Evolutionary conservation across 2,329 filamentous ascomycete genomes (phyloP).

Genomic region (Penicillium sp.): DNA sequence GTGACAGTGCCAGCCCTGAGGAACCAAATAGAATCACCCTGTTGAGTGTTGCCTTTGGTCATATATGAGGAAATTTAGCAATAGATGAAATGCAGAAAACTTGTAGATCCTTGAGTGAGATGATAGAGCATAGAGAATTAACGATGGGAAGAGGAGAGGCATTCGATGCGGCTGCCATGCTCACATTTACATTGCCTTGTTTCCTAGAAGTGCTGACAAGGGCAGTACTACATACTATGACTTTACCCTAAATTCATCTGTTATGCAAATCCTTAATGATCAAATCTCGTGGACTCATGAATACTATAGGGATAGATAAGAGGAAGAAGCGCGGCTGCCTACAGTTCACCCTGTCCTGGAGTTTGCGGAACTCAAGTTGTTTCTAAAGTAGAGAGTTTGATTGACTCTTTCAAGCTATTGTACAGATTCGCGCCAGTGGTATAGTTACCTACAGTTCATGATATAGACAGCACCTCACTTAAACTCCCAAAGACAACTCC

Average conservation of each 20-base stretch:
- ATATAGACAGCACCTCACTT: background rate
- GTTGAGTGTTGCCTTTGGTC: background rate
- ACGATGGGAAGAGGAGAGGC: background rate
- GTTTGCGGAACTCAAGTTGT: too few species aligned
- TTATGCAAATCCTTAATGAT: too few species aligned
- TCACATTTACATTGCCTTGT: too few species aligned
- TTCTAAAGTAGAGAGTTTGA: conserved; percentile 3
- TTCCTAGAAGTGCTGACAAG: too few species aligned
- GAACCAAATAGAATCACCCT: background rate
- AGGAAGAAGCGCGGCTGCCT: too few species aligned
- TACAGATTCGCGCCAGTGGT: conserved; percentile 6
- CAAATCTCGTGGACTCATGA: too few species aligned
- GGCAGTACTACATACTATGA: too few species aligned
- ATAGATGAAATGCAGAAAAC: background rate
- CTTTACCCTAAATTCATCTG: too few species aligned
- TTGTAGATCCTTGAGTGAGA: background rate
- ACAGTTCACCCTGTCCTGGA: too few species aligned
- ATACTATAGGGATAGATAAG: too few species aligned
- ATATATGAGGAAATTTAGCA: background rate
- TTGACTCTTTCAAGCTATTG: background rate
- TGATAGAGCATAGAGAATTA: background rate
- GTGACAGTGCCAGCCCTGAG: conserved; percentile 25
- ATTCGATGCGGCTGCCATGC: background rate
- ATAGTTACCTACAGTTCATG: conserved; percentile 15
- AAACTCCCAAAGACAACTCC: conserved; percentile 6